phyloP scores from a whole-genome alignment of 2,329 filamentous ascomycete species.

The Fusarium sp. region DNA sequence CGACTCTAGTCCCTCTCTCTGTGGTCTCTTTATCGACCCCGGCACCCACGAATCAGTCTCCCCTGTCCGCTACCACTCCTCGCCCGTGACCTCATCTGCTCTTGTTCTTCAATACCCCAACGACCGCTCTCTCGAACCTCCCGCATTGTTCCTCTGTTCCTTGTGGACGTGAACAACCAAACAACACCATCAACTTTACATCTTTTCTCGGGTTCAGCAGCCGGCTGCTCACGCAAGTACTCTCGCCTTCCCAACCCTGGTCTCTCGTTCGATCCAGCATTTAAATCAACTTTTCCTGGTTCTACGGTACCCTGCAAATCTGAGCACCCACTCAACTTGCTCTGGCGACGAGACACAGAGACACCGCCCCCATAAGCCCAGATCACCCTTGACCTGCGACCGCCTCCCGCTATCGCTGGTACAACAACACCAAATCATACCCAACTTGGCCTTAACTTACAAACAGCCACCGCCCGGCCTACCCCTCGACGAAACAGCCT shows the following conservation, averaged over 20 bases:
- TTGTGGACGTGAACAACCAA: conserved; percentile 45
- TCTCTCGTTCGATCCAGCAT: conserved; percentile 43
- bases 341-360: conserved; percentile 44
- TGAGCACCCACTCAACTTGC: conserved; percentile 41
- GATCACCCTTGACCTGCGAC: conserved; percentile 39
- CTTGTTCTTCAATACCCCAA: conserved; percentile 44
- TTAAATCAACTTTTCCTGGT: conserved; percentile 44
- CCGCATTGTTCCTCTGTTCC: conserved; percentile 45
- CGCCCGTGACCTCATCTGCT: conserved; percentile 47
- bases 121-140: conserved; percentile 36
- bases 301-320: conserved; percentile 42
- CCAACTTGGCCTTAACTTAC: conserved; percentile 42
- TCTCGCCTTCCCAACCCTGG: conserved; percentile 33
- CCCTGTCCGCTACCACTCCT: conserved; percentile 34
- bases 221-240: conserved; percentile 46
- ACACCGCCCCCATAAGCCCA: conserved; percentile 45
- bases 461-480: conserved; percentile 38
- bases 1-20: conserved; percentile 38
- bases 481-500: conserved; percentile 40
- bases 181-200: conserved; percentile 35
- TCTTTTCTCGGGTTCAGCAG: conserved; percentile 46
- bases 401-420: conserved; percentile 25
- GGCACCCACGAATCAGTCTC: conserved; percentile 41
- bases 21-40: conserved; percentile 29
- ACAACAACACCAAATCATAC: conserved; percentile 36